These are phyloP conservation scores for Candida sakaeoensis DNA, from an alignment of 805 yeast genomes.

Conservation along the genomic window DNA sequence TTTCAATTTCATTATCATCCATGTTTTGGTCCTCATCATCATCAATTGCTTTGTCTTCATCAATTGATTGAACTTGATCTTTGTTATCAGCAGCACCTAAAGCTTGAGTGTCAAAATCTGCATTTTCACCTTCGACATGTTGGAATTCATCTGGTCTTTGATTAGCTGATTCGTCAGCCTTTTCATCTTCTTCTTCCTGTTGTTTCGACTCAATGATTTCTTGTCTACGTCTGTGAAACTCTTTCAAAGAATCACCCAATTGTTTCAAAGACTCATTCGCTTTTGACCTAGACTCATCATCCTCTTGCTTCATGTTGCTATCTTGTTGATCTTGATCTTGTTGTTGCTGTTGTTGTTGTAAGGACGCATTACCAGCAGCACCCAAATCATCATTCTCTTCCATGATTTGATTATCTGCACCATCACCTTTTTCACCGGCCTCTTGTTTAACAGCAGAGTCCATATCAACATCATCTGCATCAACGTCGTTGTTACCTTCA, in stretches of 20 bases:
- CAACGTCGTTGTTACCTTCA: slow-evolving; percentile 48
- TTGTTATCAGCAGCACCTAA: slow-evolving; percentile 75
- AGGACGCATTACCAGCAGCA: slow-evolving; percentile 52
- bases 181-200: slow-evolving; percentile 46
- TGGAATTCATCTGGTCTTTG: slow-evolving; percentile 83
- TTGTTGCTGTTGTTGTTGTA: slow-evolving; percentile 35
- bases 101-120: slow-evolving; percentile 83
- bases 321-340: slow-evolving; percentile 41
- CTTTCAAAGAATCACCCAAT: slow-evolving; percentile 87
- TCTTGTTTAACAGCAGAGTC: slow-evolving; percentile 60
- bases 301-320: slow-evolving; percentile 29
- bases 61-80: slow-evolving; percentile 72
- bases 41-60: slow-evolving; percentile 79
- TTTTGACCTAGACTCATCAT: slow-evolving; percentile 57
- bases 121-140: slow-evolving; percentile 75
- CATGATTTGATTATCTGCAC: slow-evolving; percentile 52
- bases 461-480: slow-evolving; percentile 45
- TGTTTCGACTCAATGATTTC: slow-evolving; percentile 72
- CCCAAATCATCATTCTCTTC: slow-evolving; percentile 69
- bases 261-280: slow-evolving; percentile 79
- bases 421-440: slow-evolving; percentile 58
- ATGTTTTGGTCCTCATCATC: slow-evolving; percentile 42
- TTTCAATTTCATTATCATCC: slow-evolving; percentile 20
- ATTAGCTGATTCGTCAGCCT: slow-evolving; percentile 50
- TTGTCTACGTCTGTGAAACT: slow-evolving; percentile 84